A percentile compares a stretch with the other conserved stretches of the same genome.
Evolutionary conservation across 192 early-diverging fungal species (phyloP).

Genomic region (Backusella luteola): DNA sequence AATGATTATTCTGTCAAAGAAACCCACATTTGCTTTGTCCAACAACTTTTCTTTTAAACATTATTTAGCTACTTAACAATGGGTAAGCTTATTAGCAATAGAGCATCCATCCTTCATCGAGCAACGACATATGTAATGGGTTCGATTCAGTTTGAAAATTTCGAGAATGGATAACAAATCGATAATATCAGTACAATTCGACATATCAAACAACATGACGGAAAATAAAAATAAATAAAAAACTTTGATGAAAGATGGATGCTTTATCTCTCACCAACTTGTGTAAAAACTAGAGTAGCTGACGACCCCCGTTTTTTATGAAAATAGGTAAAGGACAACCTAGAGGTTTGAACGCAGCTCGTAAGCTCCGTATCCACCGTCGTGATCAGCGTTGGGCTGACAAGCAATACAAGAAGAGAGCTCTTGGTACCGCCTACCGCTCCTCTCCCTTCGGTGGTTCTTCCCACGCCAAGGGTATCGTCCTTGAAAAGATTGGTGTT

Average conservation of each 20-base stretch:
- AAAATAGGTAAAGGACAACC: constrained; percentile 80
- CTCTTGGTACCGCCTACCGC: constrained; percentile 96
- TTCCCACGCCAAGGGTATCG: constrained; percentile 99
- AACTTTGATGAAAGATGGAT: neutral
- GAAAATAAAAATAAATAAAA: neutral
- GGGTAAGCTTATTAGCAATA: neutral
- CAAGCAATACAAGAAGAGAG: constrained; percentile 97
- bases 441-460: constrained; percentile 98
- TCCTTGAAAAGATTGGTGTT: constrained; percentile 99
- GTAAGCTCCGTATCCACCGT: constrained; percentile 96
- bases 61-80: neutral
- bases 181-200: neutral
- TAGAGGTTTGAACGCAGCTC: constrained; percentile 97
- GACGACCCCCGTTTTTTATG: neutral
- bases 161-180: neutral
- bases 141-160: neutral
- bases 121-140: neutral
- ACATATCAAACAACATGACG: neutral
- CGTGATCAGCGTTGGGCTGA: constrained; percentile 99
- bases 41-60: neutral
- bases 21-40: neutral
- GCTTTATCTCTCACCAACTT: neutral
- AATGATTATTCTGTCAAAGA: neutral
- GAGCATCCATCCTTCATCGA: neutral
- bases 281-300: neutral